These are phyloP conservation scores for Plantago coronopus DNA, from an alignment of 305 asterid species.

Conservation along the genomic window DNA sequence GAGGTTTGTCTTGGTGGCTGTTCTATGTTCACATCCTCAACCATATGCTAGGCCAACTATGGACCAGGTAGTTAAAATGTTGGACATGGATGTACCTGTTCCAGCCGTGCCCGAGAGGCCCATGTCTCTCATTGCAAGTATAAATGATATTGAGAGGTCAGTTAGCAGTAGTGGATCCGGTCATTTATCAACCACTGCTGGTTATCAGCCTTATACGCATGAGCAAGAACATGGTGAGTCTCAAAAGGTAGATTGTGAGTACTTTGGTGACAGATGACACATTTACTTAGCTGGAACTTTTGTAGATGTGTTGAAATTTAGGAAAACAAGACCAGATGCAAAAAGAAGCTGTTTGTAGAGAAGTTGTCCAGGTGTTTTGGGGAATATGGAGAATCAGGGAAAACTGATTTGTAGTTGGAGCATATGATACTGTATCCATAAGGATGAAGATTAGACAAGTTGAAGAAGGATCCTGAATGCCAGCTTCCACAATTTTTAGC, in stretches of 20 bases:
- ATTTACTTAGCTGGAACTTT: neutral
- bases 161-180: constrained; percentile 50
- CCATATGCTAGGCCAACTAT: constrained; percentile 54
- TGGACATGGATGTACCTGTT: constrained; percentile 41
- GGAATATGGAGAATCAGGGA: too few species aligned
- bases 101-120: constrained; percentile 55
- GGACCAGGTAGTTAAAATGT: constrained; percentile 56
- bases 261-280: constrained; percentile 24
- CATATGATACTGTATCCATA: too few species aligned
- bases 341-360: neutral
- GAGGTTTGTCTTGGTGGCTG: constrained; percentile 52
- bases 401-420: too few species aligned
- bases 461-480: too few species aligned
- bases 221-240: constrained; percentile 18
- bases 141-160: constrained; percentile 51
- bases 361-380: too few species aligned
- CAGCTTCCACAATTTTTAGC: too few species aligned
- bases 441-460: too few species aligned
- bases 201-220: constrained; percentile 36
- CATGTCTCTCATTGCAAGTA: constrained; percentile 42
- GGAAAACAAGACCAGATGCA: neutral
- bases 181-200: constrained; percentile 36
- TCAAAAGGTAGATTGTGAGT: constrained; percentile 19
- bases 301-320: too few species aligned
- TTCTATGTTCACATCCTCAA: constrained; percentile 59